Evolutionary conservation across 2,329 filamentous ascomycete species (phyloP).

Genomic region (Lomentospora prolificans): DNA sequence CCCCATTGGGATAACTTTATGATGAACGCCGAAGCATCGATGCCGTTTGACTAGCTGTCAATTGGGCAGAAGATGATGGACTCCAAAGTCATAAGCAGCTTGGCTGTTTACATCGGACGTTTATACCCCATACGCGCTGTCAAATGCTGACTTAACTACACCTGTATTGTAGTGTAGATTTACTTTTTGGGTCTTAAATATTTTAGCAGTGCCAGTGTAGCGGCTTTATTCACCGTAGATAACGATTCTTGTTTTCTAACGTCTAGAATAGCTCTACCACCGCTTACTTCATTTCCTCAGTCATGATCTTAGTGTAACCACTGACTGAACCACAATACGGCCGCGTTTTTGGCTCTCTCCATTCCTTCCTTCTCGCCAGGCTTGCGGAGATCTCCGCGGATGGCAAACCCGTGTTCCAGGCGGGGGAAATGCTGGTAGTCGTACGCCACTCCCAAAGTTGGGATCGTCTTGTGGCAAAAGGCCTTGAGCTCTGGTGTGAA

Average conservation of each 20-base stretch:
- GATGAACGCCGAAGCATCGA: not conserved
- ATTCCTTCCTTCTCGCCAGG: constrained; percentile 6
- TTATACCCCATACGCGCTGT: too few species aligned
- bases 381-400: constrained; percentile 6
- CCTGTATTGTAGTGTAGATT: too few species aligned
- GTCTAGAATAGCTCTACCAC: too few species aligned
- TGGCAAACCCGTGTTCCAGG: constrained; percentile 7
- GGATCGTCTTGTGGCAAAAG: not conserved
- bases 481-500: constrained; percentile 33
- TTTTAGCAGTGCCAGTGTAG: too few species aligned
- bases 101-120: too few species aligned
- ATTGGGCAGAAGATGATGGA: not conserved
- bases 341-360: constrained; percentile 10
- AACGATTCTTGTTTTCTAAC: too few species aligned
- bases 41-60: not conserved
- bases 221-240: too few species aligned
- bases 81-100: too few species aligned
- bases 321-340: not conserved
- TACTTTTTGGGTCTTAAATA: too few species aligned
- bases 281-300: too few species aligned
- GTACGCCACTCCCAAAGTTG: constrained; percentile 7
- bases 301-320: not conserved
- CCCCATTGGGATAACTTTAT: not conserved
- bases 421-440: constrained; percentile 12
- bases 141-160: too few species aligned